Evolutionary conservation across 2,329 filamentous ascomycete species (phyloP), one percentile per base, ranked within the genome.

Genomic region (Claviceps humidiphila): DNA sequence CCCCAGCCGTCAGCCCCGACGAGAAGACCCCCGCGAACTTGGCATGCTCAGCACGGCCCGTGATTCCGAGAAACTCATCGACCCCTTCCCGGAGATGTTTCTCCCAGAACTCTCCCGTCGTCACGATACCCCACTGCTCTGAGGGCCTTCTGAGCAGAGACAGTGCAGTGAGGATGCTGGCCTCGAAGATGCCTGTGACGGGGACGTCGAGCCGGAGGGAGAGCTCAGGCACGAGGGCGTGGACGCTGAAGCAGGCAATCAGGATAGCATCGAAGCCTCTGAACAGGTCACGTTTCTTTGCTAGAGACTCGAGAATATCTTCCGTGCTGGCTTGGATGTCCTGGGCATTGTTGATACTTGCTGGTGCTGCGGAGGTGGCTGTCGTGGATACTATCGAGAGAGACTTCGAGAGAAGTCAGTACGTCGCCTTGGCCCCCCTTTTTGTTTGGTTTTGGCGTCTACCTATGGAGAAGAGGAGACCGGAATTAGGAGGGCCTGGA

Each of bases 181-280:
- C 85, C 67, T 96, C 90, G 61, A 96, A 93, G 52, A 97, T 95
- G 5, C 91, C 90, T 5, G 60, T 66, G 13, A 68, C 60, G 5
- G 63, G 57, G 5, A 60, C 22, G 11, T 30, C 17, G n/a, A 48
- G n/a, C 5, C 39, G 39, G 3, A 14, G 57, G 13, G 71, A 66
- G 14, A 95, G 69, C 48, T 75, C 66, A 0, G 73, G 66, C 0
- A 95, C 87, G 0, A 96, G 76, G 0, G 85, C 82, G 62, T 96
- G 89, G 1, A 85, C 81, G 54, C 87, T 93, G 71, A 88, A 97
- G 70, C 91, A 96, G 20, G 89, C 89, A 2, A 96, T 77, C 0
- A 96, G 75, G 56, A 94, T 83, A n/a, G 77, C 89, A 62, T 93
- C 82, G 65, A 87, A 81, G 30, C 68, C 40, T 20, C 17, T 20